Percentiles rank a stretch among this genome's conserved stretches.
phyloP scores from a whole-genome alignment of 805 yeast species.

The Saccharomycopsis javanensis region DNA sequence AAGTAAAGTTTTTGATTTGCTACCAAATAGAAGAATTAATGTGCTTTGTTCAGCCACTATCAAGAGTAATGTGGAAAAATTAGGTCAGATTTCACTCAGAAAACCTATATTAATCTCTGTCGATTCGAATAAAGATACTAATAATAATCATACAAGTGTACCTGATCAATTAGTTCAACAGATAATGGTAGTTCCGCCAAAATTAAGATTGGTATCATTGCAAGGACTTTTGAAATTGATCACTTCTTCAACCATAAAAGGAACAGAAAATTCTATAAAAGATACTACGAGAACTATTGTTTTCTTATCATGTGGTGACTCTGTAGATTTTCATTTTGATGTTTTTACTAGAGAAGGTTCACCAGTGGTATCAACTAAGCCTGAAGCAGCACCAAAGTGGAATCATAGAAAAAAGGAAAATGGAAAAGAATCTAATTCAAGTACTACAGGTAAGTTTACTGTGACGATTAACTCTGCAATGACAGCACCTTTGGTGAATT shows the following conservation, averaged over 20 bases:
- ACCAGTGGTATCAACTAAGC: conserved; percentile 22
- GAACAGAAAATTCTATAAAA: conserved; percentile 5
- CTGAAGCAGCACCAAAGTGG: conserved; percentile 25
- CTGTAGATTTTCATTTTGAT: conserved; percentile 88
- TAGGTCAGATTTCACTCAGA: conserved; percentile 68
- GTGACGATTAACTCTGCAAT: conserved; percentile 19
- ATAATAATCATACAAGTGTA: conserved; percentile 34
- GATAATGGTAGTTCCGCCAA: conserved; percentile 82
- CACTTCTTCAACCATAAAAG: conserved; percentile 24
- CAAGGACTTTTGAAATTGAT: conserved; percentile 53
- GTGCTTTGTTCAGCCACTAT: conserved; percentile 92
- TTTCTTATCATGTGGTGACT: conserved; percentile 88
- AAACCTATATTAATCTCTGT: conserved; percentile 61
- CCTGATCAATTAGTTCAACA: conserved; percentile 88
- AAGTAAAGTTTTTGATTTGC: conserved; percentile 22
- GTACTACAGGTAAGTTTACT: conserved; percentile 7
- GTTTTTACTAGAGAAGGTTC: conserved; percentile 57
- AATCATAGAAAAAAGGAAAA: conserved; percentile 23
- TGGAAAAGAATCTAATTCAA: conserved; percentile 26
- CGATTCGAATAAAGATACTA: conserved; percentile 21
- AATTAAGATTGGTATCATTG: conserved; percentile 74
- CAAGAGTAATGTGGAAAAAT: conserved; percentile 65
- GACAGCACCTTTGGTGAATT: conserved; percentile 44
- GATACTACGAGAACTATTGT: conserved; percentile 49
- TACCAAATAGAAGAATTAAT: conserved; percentile 67